These are phyloP conservation scores for Suhomyces taliae DNA, from an alignment of 1,139 yeast species.

Conservation along the genomic window DNA sequence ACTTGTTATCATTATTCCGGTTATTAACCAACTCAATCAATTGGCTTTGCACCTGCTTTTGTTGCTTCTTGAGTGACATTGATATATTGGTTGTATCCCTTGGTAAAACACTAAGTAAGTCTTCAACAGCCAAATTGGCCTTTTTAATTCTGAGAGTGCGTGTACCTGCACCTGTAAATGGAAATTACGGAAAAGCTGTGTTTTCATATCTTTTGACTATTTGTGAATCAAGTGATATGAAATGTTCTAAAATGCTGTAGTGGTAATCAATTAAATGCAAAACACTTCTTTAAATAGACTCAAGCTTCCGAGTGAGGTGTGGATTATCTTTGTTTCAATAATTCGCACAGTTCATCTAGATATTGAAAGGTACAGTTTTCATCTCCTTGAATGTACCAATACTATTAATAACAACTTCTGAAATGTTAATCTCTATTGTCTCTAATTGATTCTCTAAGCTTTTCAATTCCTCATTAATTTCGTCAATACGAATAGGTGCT, in stretches of 20 bases:
- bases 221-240: background rate
- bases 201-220: background rate
- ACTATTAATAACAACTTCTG: constrained; percentile 3
- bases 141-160: background rate
- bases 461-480: constrained; percentile 5
- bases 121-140: background rate
- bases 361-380: constrained; percentile 1
- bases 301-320: too few species aligned
- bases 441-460: constrained; percentile 5
- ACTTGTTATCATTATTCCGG: constrained; percentile 51
- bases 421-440: constrained; percentile 7
- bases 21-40: constrained; percentile 45
- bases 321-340: too few species aligned
- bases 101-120: background rate
- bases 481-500: background rate
- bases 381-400: constrained; percentile 1
- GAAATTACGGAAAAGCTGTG: background rate
- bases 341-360: background rate
- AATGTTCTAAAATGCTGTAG: too few species aligned
- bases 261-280: too few species aligned
- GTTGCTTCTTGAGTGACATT: constrained; percentile 31
- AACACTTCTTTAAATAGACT: too few species aligned
- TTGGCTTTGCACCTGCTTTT: constrained; percentile 41
- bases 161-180: background rate
- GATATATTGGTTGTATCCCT: background rate